These are phyloP conservation scores for Castanopsis chinensis DNA, from an alignment of 306 rosid genomes.

Conservation along the genomic window DNA sequence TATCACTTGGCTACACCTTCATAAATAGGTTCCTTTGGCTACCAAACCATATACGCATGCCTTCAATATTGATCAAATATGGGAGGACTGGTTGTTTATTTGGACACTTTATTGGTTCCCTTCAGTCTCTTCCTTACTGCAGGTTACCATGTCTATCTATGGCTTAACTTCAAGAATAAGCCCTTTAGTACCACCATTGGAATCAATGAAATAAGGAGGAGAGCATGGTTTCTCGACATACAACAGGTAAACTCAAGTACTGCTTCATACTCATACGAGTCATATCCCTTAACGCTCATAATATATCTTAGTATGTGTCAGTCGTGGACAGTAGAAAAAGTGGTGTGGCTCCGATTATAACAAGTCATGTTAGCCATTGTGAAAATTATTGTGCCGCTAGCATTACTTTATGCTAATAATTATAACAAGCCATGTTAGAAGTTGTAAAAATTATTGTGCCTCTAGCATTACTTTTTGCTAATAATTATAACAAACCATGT, in stretches of 20 bases:
- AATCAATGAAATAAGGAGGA: slow-evolving; percentile 39
- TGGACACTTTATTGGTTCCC: slow-evolving; percentile 64
- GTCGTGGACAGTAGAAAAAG: no score
- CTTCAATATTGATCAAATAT: slow-evolving; percentile 24
- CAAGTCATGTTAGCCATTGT: no score
- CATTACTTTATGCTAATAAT: no score
- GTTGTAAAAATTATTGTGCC: no score
- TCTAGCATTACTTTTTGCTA: no score
- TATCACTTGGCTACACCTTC: neutral
- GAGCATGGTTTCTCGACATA: slow-evolving; percentile 51
- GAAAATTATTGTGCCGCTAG: no score
- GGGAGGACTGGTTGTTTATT: slow-evolving; percentile 39
- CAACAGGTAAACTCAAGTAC: slow-evolving; percentile 36
- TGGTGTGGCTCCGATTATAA: no score
- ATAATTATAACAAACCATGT: no score
- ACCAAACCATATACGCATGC: neutral
- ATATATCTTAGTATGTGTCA: no score
- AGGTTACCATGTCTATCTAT: slow-evolving; percentile 72
- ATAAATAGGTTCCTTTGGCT: neutral
- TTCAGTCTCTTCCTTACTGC: slow-evolving; percentile 53
- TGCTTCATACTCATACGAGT: neutral
- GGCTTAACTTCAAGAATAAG: slow-evolving; percentile 54
- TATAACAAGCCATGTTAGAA: no score
- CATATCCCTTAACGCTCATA: neutral
- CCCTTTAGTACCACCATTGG: slow-evolving; percentile 65